Evolutionary conservation across 176 grass and related monocot genomes (phyloP).

Genomic region (Rhipidocladum racemiflorum): DNA sequence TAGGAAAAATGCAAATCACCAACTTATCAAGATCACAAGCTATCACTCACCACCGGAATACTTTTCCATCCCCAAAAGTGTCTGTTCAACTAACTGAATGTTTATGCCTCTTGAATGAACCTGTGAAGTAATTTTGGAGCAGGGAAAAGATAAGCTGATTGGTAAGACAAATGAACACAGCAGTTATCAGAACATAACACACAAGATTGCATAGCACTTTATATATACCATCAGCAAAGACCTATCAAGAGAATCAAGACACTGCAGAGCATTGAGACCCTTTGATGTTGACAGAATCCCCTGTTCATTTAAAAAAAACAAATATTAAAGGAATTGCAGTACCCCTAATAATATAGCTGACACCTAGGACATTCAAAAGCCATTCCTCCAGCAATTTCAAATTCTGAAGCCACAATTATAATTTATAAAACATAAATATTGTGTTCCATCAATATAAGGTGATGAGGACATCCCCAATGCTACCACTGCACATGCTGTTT

Average conservation of each 20-base stretch:
- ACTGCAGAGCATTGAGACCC: constrained; percentile 61
- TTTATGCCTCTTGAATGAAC: constrained; percentile 86
- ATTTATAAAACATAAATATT: neutral
- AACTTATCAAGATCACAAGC: neutral
- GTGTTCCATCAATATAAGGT: neutral
- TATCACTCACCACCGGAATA: constrained; percentile 50
- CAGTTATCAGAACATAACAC: neutral
- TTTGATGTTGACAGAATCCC: constrained; percentile 87
- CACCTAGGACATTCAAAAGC: constrained; percentile 8
- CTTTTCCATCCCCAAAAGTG: constrained; percentile 57
- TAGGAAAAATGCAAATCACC: neutral
- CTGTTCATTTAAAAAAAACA: constrained; percentile 42
- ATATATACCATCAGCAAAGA: constrained; percentile 61
- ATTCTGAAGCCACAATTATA: constrained; percentile 5
- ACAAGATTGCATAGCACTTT: neutral
- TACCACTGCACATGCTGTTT: no score
- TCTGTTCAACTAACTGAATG: constrained; percentile 62
- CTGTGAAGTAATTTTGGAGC: constrained; percentile 34
- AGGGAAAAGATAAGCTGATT: constrained; percentile 17
- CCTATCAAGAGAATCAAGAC: constrained; percentile 66
- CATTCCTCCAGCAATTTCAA: neutral
- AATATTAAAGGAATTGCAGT: constrained; percentile 5
- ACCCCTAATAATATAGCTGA: neutral
- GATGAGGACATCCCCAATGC: no score
- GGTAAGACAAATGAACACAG: neutral